A percentile compares a stretch with the other conserved stretches of the same genome.
phyloP scores from a whole-genome alignment of 129 eudicot species.

The Chrysanthemum lavandulifolium region DNA sequence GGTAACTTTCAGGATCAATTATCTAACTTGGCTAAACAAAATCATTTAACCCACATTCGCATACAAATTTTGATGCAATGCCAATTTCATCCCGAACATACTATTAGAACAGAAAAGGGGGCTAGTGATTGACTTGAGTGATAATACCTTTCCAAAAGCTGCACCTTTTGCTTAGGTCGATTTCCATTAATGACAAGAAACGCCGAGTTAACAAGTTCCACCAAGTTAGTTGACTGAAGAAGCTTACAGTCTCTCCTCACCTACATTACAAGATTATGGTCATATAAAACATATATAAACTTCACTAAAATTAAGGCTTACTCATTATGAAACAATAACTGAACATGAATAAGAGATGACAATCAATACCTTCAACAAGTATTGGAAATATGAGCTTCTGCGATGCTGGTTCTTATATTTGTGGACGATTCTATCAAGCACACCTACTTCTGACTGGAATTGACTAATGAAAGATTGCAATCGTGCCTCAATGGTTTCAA shows the following conservation, averaged over 20 bases:
- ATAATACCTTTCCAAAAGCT: conserved; percentile 71
- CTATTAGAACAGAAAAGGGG: background rate
- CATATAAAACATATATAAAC: background rate
- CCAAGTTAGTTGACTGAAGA: conserved; percentile 56
- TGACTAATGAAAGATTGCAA: conserved; percentile 64
- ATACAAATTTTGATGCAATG: background rate
- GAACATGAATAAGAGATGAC: background rate
- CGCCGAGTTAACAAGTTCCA: conserved; percentile 56
- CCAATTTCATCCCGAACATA: background rate
- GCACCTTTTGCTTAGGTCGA: conserved; percentile 71
- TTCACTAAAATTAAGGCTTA: background rate
- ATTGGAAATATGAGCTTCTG: conserved; percentile 71
- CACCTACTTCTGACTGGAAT: conserved; percentile 60
- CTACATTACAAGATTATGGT: conserved; percentile 35
- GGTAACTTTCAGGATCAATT: background rate
- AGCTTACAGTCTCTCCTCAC: conserved; percentile 88
- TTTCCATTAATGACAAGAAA: conserved; percentile 58
- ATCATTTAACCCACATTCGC: background rate
- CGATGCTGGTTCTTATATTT: conserved; percentile 93
- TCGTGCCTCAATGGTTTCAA: conserved; percentile 57
- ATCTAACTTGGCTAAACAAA: background rate
- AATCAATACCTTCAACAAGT: conserved; percentile 61
- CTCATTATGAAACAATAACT: background rate
- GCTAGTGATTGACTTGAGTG: background rate
- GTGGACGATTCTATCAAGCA: conserved; percentile 79